Evolutionary conservation across 2,329 filamentous ascomycete species (phyloP), one percentile per base, ranked within the genome.

Genomic region (Neopestalotiopsis sp.): DNA sequence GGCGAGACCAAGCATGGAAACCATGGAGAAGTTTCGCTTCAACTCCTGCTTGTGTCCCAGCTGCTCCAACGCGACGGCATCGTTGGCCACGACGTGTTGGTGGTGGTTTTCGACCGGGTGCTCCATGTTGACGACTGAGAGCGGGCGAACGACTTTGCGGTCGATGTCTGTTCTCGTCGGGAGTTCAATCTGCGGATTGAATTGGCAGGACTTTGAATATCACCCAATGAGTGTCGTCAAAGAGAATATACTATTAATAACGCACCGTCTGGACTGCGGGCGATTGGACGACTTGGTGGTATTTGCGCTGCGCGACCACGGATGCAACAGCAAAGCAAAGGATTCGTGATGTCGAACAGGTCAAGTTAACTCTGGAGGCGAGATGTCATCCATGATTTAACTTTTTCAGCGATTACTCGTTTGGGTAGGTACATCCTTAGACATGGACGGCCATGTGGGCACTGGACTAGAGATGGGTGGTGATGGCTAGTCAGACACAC

Each of bases 21-120:
- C 67, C 74, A 81, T 81, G 69, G 83, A 85, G 69, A 87, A 86
- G 75, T 85, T 85, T 62, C 85, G 81, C 73, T 82, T 79, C 14
- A 86, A 78, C 74, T 86, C 83, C 72, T 85, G 83, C 75, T 82
- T 84, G 68, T 85, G 82, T 61, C 84, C 84, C 57, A 86, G 76
- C 14, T 81, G 77, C 69, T 81, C 81, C 17, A 86, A 78, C n/a
- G 77, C 78, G 5, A 76, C 79, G 2, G 80, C 79, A 71, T 84
- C 74, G 7, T 72, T 67, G 52, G 68, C 70, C 17, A 69, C 66
- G 52, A 38, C 49, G 40, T 65, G 59, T 9, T 64, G 42, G 60
- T 69, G 56, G 59, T 67, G 42, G 20, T 71, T 67, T 38, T 68
- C 69, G 71, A 72, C 73, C 42, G 63, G 45, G 17, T 52, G 24